Base-by-base conservation (phyloP, 495 filamentous ascomycete species). In the Schizothecium vesticola region DNA sequence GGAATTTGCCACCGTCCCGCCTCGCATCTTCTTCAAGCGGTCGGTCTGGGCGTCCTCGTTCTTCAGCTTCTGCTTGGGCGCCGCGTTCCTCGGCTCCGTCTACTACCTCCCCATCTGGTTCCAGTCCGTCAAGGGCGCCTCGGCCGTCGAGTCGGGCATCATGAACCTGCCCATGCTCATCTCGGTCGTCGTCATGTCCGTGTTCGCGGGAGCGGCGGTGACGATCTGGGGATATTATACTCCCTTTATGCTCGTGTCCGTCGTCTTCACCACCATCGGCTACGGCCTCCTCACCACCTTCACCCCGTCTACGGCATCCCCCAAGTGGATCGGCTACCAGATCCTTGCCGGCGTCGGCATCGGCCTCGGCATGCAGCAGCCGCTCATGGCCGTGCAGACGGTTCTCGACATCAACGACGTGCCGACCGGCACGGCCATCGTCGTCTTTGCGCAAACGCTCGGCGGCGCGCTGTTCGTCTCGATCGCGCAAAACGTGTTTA, bases 51-150 rank as follows among this genome's bases (percentile, higher is more conserved):
- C 81, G 3, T 76, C 82, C 5, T 75, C 81, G 1, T 79, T 85
- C 67, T 91, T 86, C 74, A 70, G 78, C 24, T 82, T 88, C 71
- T 81, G 79, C 69, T 67, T 90, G 10, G 89, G 87, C 25, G 85
- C 83, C n/a, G 76, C 84, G 0, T 91, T 92, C 78, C 86, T 94
- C 65, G 78, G 90, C n/a, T 76, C 87, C 3, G 77, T 88, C 22
- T 92, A 88, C 76, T 90, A 90, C 81, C 78, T 96, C 22, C 92
- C 93, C 0, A 90, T 94, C 71, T 97, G 90, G 90, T 96, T 97
- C 83, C 93, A 97, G 73, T 87, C 91, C 7, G 88, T 97, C 76
- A 89, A 93, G 75, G 86, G 84, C 61, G 86, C 85, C 0, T 81
- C 81, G 0, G 90, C 93, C 13, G 85, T 87, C 13, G 80, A 86